Evolutionary conservation across 2,329 filamentous ascomycete genomes (phyloP).

Genomic region (Ophiostoma australiae): DNA sequence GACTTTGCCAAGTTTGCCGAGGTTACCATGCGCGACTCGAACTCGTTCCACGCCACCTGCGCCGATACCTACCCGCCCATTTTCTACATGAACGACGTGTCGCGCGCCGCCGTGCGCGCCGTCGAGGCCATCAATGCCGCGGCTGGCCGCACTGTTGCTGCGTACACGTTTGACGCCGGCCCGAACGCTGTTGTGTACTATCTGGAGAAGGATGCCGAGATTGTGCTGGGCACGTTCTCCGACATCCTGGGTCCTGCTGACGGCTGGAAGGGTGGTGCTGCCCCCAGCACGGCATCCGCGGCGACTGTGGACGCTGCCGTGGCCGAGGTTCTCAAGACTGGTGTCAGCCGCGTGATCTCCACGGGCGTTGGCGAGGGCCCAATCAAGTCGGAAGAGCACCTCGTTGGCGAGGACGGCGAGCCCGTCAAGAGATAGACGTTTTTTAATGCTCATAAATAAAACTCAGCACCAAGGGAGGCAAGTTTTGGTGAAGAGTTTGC

Average conservation of each 20-base stretch:
- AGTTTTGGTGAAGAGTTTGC: neutral
- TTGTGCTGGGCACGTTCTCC: slow-evolving; percentile 75
- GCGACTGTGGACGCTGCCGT: slow-evolving; percentile 61
- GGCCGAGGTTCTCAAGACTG: slow-evolving; percentile 64
- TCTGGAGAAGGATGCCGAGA: slow-evolving; percentile 67
- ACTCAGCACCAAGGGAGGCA: neutral
- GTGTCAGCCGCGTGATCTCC: slow-evolving; percentile 83
- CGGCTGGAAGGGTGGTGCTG: slow-evolving; percentile 62
- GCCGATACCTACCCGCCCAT: slow-evolving; percentile 95
- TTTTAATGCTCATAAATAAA: neutral
- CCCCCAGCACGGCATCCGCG: slow-evolving; percentile 46
- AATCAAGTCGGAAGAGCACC: slow-evolving; percentile 67
- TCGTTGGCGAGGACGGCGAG: slow-evolving; percentile 64
- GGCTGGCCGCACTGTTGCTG: slow-evolving; percentile 74
- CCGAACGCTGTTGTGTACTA: slow-evolving; percentile 98
- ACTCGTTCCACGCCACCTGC: slow-evolving; percentile 93
- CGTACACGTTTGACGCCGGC: slow-evolving; percentile 96
- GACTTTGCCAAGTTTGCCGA: slow-evolving; percentile 86
- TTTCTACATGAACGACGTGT: slow-evolving; percentile 97
- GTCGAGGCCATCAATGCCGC: slow-evolving; percentile 83
- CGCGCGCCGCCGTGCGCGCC: slow-evolving; percentile 75
- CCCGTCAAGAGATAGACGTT: slow-evolving; percentile 34
- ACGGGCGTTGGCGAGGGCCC: slow-evolving; percentile 91
- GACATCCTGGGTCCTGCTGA: slow-evolving; percentile 56
- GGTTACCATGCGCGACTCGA: slow-evolving; percentile 94